These are phyloP conservation scores for Ophiocordyceps australis DNA, from an alignment of 2,329 filamentous ascomycete species.

Conservation along the genomic window DNA sequence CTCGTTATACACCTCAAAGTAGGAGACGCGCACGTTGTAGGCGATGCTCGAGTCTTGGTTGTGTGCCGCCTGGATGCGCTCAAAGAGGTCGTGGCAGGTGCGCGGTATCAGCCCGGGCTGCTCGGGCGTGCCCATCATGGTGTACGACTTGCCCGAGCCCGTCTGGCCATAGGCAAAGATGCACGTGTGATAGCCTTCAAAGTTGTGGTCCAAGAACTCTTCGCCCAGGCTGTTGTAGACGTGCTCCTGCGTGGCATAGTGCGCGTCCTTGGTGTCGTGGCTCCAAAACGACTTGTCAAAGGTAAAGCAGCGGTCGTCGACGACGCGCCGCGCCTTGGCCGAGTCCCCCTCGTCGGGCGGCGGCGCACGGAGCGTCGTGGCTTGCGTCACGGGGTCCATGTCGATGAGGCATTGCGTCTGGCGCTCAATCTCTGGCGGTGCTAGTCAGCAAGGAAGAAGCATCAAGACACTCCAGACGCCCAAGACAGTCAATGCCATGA, in stretches of 20 bases:
- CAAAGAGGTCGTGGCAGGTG: conserved; percentile 90
- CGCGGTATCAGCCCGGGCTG: conserved; percentile 84
- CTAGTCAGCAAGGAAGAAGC: not conserved
- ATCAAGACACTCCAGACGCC: too few species aligned
- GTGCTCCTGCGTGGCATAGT: conserved; percentile 85
- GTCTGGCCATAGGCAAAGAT: conserved; percentile 99
- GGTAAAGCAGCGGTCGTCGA: conserved; percentile 81
- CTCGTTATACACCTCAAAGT: conserved; percentile 99
- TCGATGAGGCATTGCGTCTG: conserved; percentile 70
- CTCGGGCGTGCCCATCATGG: conserved; percentile 82
- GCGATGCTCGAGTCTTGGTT: conserved; percentile 80
- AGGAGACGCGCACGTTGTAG: conserved; percentile 93
- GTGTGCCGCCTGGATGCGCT: conserved; percentile 63
- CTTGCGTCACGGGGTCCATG: conserved; percentile 79
- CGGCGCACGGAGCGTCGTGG: conserved; percentile 64
- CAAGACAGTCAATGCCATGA: too few species aligned
- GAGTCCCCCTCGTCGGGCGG: conserved; percentile 27
- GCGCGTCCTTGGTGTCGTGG: conserved; percentile 56
- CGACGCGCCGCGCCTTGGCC: conserved; percentile 50
- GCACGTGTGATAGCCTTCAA: conserved; percentile 96
- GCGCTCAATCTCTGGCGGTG: conserved; percentile 53
- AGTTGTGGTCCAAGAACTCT: conserved; percentile 97
- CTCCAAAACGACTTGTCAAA: conserved; percentile 99
- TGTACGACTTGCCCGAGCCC: conserved; percentile 94
- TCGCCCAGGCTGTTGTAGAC: conserved; percentile 89